A percentile compares a stretch with the other conserved stretches of the same genome.
phyloP scores from a whole-genome alignment of 1,139 yeast genomes.

The Eremothecium gossypii region DNA sequence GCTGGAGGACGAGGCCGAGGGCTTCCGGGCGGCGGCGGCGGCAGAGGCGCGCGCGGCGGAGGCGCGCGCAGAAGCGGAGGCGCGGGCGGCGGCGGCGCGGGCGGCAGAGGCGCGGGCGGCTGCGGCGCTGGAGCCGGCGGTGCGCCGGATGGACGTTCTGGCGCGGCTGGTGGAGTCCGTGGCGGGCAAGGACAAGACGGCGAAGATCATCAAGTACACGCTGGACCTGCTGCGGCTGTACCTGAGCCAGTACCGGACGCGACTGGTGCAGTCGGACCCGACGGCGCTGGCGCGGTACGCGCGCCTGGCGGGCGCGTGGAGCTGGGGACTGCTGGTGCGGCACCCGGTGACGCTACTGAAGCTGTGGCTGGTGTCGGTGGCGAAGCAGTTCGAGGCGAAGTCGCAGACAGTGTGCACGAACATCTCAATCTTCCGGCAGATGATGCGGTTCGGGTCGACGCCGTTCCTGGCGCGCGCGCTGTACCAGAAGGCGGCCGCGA shows the following conservation, averaged over 20 bases:
- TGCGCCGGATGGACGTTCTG: conserved; percentile 36
- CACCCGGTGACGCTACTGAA: conserved; percentile 16
- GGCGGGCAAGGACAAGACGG: conserved; percentile 62
- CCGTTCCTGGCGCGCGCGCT: conserved; percentile 44
- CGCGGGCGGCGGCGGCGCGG: background rate
- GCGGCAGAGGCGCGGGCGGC: background rate
- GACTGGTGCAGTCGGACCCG: conserved; percentile 11
- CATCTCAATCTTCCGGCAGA: conserved; percentile 54
- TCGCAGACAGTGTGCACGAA: conserved; percentile 41
- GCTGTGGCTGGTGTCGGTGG: conserved; percentile 12
- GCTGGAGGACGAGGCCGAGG: background rate
- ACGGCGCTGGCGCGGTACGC: conserved; percentile 16
- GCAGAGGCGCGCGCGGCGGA: background rate
- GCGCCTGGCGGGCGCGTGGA: conserved; percentile 22
- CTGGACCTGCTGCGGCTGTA: conserved; percentile 46
- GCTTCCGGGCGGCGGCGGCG: too few species aligned
- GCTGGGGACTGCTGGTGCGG: conserved; percentile 18
- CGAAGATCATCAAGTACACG: conserved; percentile 53
- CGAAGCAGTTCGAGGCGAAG: conserved; percentile 29
- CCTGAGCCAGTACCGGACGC: conserved; percentile 35
- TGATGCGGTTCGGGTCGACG: conserved; percentile 61
- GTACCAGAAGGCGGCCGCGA: conserved; percentile 12
- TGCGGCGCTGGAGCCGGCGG: background rate
- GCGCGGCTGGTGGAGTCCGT: conserved; percentile 45
- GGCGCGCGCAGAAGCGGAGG: background rate